A percentile compares a stretch with the other conserved stretches of the same genome.
Evolutionary conservation across 1,284 basidiomycete genomes (phyloP).

Genomic region (Apiotrichum porosum): DNA sequence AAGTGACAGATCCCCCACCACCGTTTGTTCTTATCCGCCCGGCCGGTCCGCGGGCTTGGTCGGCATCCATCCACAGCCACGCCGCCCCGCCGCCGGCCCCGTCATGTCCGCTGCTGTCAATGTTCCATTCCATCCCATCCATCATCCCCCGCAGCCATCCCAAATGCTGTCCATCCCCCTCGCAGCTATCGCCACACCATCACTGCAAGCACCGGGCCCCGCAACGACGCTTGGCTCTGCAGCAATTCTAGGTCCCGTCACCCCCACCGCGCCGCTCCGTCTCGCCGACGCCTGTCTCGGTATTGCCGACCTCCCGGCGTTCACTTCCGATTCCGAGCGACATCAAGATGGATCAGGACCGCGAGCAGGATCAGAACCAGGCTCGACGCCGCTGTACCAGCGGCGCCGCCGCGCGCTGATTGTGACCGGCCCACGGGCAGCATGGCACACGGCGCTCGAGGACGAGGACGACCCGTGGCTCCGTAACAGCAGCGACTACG

Average conservation of each 20-base stretch:
- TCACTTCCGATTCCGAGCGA: neutral
- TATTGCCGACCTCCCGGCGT: constrained; percentile 18
- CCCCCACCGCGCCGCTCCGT: constrained; percentile 35
- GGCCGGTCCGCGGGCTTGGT: too few relatives aligned
- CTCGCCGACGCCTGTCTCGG: constrained; percentile 26
- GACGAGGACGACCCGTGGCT: constrained; percentile 37
- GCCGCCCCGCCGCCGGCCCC: too few relatives aligned
- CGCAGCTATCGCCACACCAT: neutral
- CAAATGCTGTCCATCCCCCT: too few relatives aligned
- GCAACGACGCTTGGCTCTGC: neutral
- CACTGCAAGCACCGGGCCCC: neutral
- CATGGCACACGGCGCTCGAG: constrained; percentile 23
- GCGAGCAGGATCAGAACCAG: too few relatives aligned
- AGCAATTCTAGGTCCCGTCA: constrained; percentile 28
- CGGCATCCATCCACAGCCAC: too few relatives aligned
- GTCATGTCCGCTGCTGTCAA: too few relatives aligned
- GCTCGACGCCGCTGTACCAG: too few relatives aligned
- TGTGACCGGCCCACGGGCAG: constrained; percentile 28
- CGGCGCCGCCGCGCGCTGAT: constrained; percentile 21
- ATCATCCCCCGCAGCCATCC: too few relatives aligned
- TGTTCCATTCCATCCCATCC: too few relatives aligned
- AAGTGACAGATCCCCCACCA: too few relatives aligned
- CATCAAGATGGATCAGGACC: too few relatives aligned
- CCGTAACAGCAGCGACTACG: constrained; percentile 15
- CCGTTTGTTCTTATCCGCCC: too few relatives aligned